Evolutionary conservation across 1,284 basidiomycete genomes (phyloP).

Genomic region (Ceratobasidium theobromae): DNA sequence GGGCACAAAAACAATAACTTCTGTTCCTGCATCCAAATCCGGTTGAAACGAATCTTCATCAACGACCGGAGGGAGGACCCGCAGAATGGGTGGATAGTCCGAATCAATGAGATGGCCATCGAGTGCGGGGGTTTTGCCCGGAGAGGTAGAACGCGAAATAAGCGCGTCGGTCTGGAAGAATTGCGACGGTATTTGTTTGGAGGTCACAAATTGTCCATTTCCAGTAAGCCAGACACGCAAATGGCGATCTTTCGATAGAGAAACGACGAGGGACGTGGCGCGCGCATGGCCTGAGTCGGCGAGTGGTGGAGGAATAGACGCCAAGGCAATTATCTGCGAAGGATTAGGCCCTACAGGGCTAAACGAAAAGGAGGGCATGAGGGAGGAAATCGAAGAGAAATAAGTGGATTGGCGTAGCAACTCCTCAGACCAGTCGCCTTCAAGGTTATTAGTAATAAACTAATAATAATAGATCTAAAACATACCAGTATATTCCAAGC

Average conservation of each 20-base stretch:
- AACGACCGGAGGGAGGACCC: slow-evolving; percentile 51
- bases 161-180: slow-evolving; percentile 30
- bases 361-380: slow-evolving; percentile 58
- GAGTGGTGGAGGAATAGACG: slow-evolving; percentile 66
- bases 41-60: slow-evolving; percentile 31
- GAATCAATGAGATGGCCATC: slow-evolving; percentile 52
- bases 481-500: slow-evolving; percentile 26
- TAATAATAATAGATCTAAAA: background rate
- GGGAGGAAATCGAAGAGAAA: slow-evolving; percentile 56
- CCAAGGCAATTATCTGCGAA: slow-evolving; percentile 64
- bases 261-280: slow-evolving; percentile 62
- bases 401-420: slow-evolving; percentile 12
- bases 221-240: slow-evolving; percentile 70
- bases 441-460: slow-evolving; percentile 2
- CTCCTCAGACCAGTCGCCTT: slow-evolving; percentile 13
- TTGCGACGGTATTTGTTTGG: slow-evolving; percentile 28
- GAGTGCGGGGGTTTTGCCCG: slow-evolving; percentile 40
- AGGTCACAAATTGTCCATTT: slow-evolving; percentile 32
- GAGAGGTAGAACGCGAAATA: slow-evolving; percentile 10
- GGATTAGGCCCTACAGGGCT: slow-evolving; percentile 46
- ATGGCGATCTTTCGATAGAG: slow-evolving; percentile 84
- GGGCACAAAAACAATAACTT: slow-evolving; percentile 65
- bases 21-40: slow-evolving; percentile 34
- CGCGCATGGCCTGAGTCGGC: slow-evolving; percentile 27
- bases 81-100: slow-evolving; percentile 61